Conservation (phyloP, 1,139 yeast genomes). For the Magnusiomyces fungicola region DNA sequence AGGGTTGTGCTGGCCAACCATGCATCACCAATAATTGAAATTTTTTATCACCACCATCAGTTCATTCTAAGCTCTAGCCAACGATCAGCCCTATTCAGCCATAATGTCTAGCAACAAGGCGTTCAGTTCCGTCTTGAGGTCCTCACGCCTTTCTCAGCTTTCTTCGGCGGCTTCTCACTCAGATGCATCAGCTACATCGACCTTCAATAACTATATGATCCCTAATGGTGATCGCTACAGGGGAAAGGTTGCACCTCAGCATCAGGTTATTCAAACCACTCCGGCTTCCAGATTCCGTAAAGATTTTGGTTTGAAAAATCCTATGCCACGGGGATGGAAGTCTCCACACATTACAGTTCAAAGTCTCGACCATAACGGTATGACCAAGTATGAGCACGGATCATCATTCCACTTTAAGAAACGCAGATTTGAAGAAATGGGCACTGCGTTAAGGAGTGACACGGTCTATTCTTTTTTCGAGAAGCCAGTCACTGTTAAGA, state of each 20-base stretch:
- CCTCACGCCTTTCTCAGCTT: not conserved
- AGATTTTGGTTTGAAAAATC: conserved; percentile 59
- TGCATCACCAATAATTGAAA: too few relatives aligned
- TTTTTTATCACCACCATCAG: too few relatives aligned
- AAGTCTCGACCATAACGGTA: conserved; percentile 45
- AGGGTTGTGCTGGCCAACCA: too few relatives aligned
- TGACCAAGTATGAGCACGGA: conserved; percentile 46
- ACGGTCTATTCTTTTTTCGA: conserved; percentile 16
- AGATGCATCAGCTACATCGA: not conserved
- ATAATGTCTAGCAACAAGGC: too few relatives aligned
- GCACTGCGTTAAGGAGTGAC: conserved; percentile 34
- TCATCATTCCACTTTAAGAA: conserved; percentile 45
- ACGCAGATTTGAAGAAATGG: conserved; percentile 47
- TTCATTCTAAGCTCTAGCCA: too few relatives aligned
- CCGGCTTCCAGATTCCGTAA: conserved; percentile 47
- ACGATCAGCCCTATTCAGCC: too few relatives aligned
- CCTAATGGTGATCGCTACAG: too few relatives aligned
- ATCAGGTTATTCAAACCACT: conserved; percentile 53
- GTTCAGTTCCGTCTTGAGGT: not conserved
- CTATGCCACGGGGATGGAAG: conserved; percentile 45
- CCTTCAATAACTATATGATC: not conserved
- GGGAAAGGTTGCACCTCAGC: conserved; percentile 46
- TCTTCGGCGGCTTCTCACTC: not conserved
- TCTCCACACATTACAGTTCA: conserved; percentile 44
- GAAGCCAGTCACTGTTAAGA: not conserved